Base-by-base conservation (phyloP, 352 stramenopile species). In the Globisporangium cylindrosporum region DNA sequence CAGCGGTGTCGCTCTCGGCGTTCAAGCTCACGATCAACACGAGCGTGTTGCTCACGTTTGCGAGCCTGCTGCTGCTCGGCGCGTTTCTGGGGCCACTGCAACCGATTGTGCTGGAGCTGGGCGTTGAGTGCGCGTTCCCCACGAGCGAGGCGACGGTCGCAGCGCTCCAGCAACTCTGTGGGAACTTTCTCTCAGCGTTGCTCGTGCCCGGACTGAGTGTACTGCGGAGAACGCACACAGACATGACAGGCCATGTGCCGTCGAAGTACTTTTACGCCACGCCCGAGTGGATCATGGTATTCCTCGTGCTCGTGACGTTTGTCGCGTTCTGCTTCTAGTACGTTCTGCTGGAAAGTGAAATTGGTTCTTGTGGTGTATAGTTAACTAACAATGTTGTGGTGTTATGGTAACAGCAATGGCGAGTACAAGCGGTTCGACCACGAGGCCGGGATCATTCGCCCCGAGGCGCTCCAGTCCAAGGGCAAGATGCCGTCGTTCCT, bases 101-200 rank as follows among this genome's bases (percentile, higher is more conserved):
- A 49, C 85, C 85, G 1, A 86, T 93, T 58, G 80, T 84, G 20
- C 70, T 93, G 4, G 83, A 93, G 43, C 69, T 93, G 0, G 84
- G 84, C 15, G 85, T 92, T 14, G 85, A 93, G 55, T 93, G 85
- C 24, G 76, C 85, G 3, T 89, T 87, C 55, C 85, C 85, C 9
- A 93, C 85, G 3, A 93, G 83, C 51, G 85, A 91, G 58, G 82
- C 85, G 6, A 92, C 85, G 0, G 85, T 93, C 53, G 85, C 85
- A 22, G 85, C 85, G 22, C 73, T 93, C 0, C 83, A 92, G 48
- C 85, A 93, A 48, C 81, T 93, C 56, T 92, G 81, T 67, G 85
- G 85, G 10, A 93, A 93, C 62, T 89, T 92, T 25, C 60, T 93
- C 1, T 92, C 83, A 27, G 85, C 82, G 8, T 75, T 89, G 38